Evolutionary conservation across 2,329 filamentous ascomycete species (phyloP).

Genomic region (Ascochyta fabae): DNA sequence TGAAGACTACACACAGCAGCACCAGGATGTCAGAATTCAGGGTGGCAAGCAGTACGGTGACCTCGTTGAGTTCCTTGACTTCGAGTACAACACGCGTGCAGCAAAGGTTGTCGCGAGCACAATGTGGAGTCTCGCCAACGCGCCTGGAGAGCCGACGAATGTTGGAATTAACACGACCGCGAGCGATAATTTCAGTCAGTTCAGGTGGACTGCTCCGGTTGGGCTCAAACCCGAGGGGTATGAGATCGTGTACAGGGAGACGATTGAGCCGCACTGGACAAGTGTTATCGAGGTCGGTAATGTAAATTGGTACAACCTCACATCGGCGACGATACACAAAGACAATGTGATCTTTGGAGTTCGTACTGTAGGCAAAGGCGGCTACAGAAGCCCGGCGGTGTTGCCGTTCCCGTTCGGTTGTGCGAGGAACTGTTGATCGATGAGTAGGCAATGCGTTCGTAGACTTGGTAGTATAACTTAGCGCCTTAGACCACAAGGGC

Average conservation of each 20-base stretch:
- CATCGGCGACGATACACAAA: conserved; percentile 57
- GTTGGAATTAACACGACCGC: conserved; percentile 54
- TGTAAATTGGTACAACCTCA: conserved; percentile 46
- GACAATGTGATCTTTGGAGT: conserved; percentile 64
- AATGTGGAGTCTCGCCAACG: conserved; percentile 60
- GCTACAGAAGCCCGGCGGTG: conserved; percentile 56
- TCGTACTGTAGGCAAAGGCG: conserved; percentile 55
- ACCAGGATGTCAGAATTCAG: conserved; percentile 58
- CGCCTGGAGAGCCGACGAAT: conserved; percentile 56
- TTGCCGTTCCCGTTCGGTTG: conserved; percentile 47
- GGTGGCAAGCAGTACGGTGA: conserved; percentile 61
- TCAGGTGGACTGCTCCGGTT: conserved; percentile 54
- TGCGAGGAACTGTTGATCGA: conserved; percentile 24
- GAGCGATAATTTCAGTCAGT: conserved; percentile 56
- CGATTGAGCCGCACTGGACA: conserved; percentile 57
- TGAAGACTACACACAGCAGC: conserved; percentile 63
- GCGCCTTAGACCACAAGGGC: too few relatives aligned
- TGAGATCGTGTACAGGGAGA: conserved; percentile 61
- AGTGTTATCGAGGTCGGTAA: conserved; percentile 55
- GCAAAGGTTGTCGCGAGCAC: conserved; percentile 59
- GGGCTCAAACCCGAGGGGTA: conserved; percentile 54
- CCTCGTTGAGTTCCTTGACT: conserved; percentile 60
- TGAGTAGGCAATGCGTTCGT: neutral
- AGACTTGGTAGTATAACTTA: too few relatives aligned
- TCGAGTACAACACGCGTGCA: conserved; percentile 59